These are phyloP conservation scores for Discostella pseudostelligera DNA, from an alignment of 108 stramenopile genomes.

Conservation along the genomic window DNA sequence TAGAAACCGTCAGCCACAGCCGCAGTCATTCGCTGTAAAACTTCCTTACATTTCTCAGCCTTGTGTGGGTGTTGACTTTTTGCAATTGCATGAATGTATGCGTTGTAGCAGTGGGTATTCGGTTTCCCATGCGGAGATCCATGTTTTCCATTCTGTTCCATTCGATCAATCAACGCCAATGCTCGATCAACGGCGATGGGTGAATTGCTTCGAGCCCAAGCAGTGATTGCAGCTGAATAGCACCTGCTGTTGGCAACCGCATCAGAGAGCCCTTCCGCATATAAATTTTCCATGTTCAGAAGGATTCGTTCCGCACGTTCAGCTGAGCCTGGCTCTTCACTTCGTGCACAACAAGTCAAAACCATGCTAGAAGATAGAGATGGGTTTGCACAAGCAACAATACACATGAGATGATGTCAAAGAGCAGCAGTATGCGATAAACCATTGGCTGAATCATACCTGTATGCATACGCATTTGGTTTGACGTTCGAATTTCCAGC, in stretches of 20 bases:
- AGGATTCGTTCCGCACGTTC: conserved; percentile 57
- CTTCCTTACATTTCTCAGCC: conserved; percentile 25
- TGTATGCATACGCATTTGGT: conserved; percentile 31
- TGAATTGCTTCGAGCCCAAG: conserved; percentile 64
- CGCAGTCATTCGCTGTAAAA: conserved; percentile 31
- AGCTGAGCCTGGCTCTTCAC: conserved; percentile 48
- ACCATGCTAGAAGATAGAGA: conserved; percentile 27
- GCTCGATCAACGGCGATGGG: conserved; percentile 50
- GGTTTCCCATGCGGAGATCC: conserved; percentile 36
- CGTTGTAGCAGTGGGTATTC: conserved; percentile 47
- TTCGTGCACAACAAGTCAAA: conserved; percentile 40
- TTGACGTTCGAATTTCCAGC: conserved; percentile 18
- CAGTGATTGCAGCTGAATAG: conserved; percentile 70
- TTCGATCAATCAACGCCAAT: conserved; percentile 51
- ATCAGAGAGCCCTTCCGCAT: conserved; percentile 43
- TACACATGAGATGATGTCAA: background rate
- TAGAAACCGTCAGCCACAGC: conserved; percentile 25
- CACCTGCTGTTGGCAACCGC: conserved; percentile 34
- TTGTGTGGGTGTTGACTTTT: conserved; percentile 34
- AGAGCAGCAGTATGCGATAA: background rate
- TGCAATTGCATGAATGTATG: conserved; percentile 45
- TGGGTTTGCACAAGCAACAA: background rate
- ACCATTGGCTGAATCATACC: conserved; percentile 17
- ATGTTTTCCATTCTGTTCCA: conserved; percentile 52
- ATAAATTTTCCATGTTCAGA: conserved; percentile 53